Evolutionary conservation across 352 stramenopile genomes (phyloP).

Genomic region (Globisporangium paddicum): DNA sequence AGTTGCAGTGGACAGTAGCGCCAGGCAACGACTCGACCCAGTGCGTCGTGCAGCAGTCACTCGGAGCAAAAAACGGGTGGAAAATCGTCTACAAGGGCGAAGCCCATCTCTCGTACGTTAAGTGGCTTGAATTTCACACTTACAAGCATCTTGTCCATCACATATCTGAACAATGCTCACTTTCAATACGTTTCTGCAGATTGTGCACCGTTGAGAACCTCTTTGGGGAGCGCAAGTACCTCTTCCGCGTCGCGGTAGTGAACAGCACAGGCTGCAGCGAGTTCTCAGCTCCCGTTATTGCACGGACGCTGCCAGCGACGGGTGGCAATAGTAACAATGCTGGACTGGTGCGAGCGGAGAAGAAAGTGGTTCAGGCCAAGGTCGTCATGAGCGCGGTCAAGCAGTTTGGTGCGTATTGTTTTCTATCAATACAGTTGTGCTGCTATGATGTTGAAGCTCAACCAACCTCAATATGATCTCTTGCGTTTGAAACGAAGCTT

Average conservation of each 20-base stretch:
- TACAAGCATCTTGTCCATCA: neutral
- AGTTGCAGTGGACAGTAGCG: slow-evolving; percentile 1
- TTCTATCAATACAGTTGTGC: neutral
- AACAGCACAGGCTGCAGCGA: slow-evolving; percentile 12
- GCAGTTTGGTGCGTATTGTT: slow-evolving; percentile 5
- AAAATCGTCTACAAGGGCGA: slow-evolving; percentile 20
- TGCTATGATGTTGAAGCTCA: neutral
- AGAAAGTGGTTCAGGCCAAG: neutral
- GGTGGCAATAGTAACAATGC: neutral
- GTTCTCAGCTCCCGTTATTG: slow-evolving; percentile 12
- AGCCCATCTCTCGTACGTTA: slow-evolving; percentile 8
- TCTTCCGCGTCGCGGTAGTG: slow-evolving; percentile 20
- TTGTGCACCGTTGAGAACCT: slow-evolving; percentile 13
- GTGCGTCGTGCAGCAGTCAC: slow-evolving; percentile 22
- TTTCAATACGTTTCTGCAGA: neutral
- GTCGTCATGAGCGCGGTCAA: slow-evolving; percentile 5
- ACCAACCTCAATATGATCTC: too few relatives aligned
- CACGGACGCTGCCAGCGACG: neutral
- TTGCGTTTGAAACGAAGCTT: neutral
- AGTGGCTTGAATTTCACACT: neutral
- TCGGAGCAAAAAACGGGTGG: slow-evolving; percentile 19
- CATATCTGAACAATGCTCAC: neutral
- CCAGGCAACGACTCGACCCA: neutral
- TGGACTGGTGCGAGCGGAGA: neutral
- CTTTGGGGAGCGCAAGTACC: slow-evolving; percentile 19